Conservation (phyloP, 2,329 filamentous ascomycete species). For the Sporothrix luriei region DNA sequence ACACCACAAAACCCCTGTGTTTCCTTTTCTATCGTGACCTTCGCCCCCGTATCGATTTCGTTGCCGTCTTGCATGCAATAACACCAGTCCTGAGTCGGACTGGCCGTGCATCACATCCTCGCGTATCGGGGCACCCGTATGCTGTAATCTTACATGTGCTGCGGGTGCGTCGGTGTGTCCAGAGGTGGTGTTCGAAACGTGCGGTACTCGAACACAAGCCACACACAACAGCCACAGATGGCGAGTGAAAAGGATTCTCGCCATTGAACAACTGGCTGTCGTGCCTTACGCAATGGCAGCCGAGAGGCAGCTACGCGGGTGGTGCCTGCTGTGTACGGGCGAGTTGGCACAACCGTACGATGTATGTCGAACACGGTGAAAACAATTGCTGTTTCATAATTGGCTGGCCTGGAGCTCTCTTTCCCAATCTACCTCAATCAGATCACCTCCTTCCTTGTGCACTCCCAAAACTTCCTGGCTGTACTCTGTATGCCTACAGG, state of each 20-base stretch:
- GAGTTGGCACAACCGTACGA: slow-evolving; percentile 14
- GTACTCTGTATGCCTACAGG: neutral
- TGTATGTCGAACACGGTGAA: neutral
- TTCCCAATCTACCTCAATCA: slow-evolving; percentile 10
- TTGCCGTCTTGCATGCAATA: no score
- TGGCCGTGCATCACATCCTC: slow-evolving; percentile 4
- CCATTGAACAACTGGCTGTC: neutral
- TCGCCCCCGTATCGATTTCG: neutral
- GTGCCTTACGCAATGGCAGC: slow-evolving; percentile 1
- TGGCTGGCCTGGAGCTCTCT: slow-evolving; percentile 6
- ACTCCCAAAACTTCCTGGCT: neutral
- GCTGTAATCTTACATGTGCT: neutral
- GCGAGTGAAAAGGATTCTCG: neutral
- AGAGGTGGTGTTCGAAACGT: neutral
- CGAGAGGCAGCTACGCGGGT: neutral
- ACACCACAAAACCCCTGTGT: no score
- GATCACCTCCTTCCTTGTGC: slow-evolving; percentile 8
- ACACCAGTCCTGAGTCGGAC: no score
- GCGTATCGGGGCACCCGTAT: neutral
- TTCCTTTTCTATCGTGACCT: no score
- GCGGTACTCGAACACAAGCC: neutral
- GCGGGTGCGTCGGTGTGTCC: neutral
- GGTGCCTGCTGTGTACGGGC: slow-evolving; percentile 10
- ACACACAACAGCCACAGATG: slow-evolving; percentile 21
- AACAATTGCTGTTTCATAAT: slow-evolving; percentile 23